These are phyloP conservation scores for Pterocarpus santalinus DNA, from an alignment of 306 rosid genomes.

Conservation along the genomic window DNA sequence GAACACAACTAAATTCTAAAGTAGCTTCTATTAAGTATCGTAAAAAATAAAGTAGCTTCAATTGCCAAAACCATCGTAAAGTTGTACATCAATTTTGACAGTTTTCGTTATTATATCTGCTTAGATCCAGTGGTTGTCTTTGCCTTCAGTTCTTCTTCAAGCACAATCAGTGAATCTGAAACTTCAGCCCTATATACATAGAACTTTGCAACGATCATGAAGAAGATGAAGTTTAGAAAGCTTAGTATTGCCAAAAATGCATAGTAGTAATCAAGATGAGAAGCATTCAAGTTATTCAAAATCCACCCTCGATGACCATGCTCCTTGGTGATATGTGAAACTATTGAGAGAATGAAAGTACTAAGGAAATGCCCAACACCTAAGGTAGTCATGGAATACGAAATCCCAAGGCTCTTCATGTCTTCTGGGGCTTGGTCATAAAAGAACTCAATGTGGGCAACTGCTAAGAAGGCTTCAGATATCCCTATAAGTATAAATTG, in stretches of 20 bases:
- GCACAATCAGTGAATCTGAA: constrained; percentile 63
- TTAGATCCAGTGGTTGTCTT: neutral
- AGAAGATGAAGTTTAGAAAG: constrained; percentile 65
- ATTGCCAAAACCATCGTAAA: neutral
- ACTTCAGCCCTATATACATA: constrained; percentile 78
- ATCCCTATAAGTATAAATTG: constrained; percentile 69
- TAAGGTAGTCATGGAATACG: constrained; percentile 64
- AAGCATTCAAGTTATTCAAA: constrained; percentile 69
- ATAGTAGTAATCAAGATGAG: constrained; percentile 71
- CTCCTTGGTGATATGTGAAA: constrained; percentile 55
- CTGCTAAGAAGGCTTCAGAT: constrained; percentile 69
- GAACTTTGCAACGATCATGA: constrained; percentile 49
- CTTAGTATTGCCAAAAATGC: constrained; percentile 55
- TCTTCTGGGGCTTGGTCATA: constrained; percentile 82
- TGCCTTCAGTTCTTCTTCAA: constrained; percentile 60
- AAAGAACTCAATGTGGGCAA: constrained; percentile 74
- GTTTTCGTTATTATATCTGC: neutral
- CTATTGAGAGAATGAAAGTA: constrained; percentile 62
- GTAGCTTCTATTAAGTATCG: neutral
- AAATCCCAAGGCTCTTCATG: constrained; percentile 85
- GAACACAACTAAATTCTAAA: neutral
- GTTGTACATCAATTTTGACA: neutral
- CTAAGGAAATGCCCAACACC: constrained; percentile 75
- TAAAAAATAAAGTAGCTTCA: neutral
- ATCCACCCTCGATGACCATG: constrained; percentile 65